Conservation (phyloP, 2,329 filamentous ascomycete species). For the Byssoonygena ceratinophila region DNA sequence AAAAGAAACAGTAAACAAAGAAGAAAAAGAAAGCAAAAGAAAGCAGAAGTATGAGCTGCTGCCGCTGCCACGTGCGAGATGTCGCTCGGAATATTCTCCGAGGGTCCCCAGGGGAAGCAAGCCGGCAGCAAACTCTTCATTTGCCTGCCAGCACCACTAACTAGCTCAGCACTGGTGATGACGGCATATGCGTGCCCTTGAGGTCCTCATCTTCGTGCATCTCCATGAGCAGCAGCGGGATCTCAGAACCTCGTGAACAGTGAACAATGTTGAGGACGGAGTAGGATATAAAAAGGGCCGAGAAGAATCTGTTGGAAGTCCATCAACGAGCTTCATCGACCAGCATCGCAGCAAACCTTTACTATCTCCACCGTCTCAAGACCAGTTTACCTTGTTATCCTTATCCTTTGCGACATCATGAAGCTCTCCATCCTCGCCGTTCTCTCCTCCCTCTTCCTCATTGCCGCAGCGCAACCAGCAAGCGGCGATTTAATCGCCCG, state of each 20-base stretch:
- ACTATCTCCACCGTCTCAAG: not conserved
- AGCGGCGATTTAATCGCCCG: not conserved
- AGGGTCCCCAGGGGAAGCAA: conserved; percentile 2
- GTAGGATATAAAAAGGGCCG: conserved; percentile 6
- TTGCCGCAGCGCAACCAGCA: not conserved
- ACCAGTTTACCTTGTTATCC: not conserved
- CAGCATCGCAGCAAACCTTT: not conserved
- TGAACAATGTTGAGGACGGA: not conserved
- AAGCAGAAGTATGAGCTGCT: no score
- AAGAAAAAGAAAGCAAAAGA: not conserved
- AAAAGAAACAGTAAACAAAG: not conserved
- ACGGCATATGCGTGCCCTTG: conserved; percentile 2
- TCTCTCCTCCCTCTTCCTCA: conserved; percentile 3
- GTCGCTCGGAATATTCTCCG: not conserved
- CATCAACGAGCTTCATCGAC: not conserved
- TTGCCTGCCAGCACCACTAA: no score
- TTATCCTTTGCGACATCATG: conserved; percentile 1
- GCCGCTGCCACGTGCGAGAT: not conserved
- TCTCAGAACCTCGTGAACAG: not conserved
- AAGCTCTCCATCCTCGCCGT: conserved; percentile 5
- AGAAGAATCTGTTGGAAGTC: not conserved
- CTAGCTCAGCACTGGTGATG: no score
- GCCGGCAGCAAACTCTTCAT: not conserved
- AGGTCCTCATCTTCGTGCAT: conserved; percentile 1
- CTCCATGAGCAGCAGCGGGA: not conserved